These are phyloP conservation scores for Barnettozyma botsteinii DNA, from an alignment of 805 yeast genomes.

Conservation along the genomic window DNA sequence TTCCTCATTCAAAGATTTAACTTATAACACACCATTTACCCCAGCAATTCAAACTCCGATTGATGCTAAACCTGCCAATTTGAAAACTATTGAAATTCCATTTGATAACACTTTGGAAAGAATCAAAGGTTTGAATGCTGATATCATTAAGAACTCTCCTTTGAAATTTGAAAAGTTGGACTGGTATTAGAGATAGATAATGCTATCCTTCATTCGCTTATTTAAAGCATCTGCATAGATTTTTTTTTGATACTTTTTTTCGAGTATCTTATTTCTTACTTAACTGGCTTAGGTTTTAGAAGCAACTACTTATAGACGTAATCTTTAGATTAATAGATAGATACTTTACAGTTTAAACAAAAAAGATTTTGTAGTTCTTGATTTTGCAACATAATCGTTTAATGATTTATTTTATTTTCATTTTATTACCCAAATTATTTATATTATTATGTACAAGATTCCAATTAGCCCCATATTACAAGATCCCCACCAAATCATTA, in stretches of 20 bases:
- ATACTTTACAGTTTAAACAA: too few relatives aligned
- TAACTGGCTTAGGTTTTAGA: too few relatives aligned
- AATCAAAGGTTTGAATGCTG: conserved; percentile 2
- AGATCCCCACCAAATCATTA: conserved; percentile 8
- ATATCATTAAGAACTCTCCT: conserved; percentile 7
- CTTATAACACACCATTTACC: conserved; percentile 11
- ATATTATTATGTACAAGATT: conserved; percentile 4
- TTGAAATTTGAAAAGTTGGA: conserved; percentile 11
- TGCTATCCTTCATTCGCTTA: too few relatives aligned
- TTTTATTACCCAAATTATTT: too few relatives aligned
- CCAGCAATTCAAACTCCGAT: conserved; percentile 12
- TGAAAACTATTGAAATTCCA: background rate
- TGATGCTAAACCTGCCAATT: background rate
- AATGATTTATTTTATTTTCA: too few relatives aligned
- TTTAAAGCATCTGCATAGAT: too few relatives aligned
- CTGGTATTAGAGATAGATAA: conserved; percentile 12
- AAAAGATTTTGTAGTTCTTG: too few relatives aligned
- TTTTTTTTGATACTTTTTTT: too few relatives aligned
- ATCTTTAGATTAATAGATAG: too few relatives aligned
- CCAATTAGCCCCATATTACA: background rate
- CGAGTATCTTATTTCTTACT: too few relatives aligned
- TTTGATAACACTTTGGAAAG: conserved; percentile 1
- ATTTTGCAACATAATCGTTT: too few relatives aligned
- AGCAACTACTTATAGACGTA: too few relatives aligned
- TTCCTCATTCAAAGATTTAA: conserved; percentile 1